These are phyloP conservation scores for Euphorbia lathyris DNA, from an alignment of 345 rosid genomes.

Conservation along the genomic window DNA sequence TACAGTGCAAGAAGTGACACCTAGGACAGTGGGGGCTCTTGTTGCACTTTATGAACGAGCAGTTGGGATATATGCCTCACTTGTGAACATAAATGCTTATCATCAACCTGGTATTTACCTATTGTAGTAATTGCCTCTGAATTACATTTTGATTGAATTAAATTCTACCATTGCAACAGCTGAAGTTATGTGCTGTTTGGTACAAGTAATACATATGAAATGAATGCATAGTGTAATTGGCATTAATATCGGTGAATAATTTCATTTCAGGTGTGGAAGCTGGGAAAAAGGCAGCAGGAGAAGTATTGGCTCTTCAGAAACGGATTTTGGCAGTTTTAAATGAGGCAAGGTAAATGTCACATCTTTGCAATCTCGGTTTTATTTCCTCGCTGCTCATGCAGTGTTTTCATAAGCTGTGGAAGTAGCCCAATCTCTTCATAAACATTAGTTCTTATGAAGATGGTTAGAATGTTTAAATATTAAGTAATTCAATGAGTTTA, in stretches of 20 bases:
- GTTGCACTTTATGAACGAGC: conserved; percentile 97
- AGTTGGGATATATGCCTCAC: conserved; percentile 85
- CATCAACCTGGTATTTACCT: conserved; percentile 80
- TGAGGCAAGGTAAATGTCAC: conserved; percentile 68
- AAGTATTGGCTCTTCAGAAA: conserved; percentile 91
- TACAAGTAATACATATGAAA: not conserved
- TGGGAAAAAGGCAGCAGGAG: conserved; percentile 97
- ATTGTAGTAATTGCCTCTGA: conserved; percentile 17
- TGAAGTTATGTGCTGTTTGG: not conserved
- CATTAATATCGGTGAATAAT: conserved; percentile 8
- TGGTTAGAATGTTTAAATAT: no score
- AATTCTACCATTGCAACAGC: not conserved
- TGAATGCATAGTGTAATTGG: not conserved
- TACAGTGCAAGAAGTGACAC: conserved; percentile 86
- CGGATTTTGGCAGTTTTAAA: conserved; percentile 88
- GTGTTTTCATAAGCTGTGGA: not conserved
- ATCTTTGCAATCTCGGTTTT: not conserved
- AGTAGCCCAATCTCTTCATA: not conserved
- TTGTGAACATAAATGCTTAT: conserved; percentile 86
- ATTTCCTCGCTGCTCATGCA: not conserved
- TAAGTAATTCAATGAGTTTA: no score
- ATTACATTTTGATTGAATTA: conserved; percentile 2
- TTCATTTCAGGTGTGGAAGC: conserved; percentile 83
- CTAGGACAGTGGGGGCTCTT: conserved; percentile 86
- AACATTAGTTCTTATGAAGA: no score